A percentile compares a stretch with the other conserved stretches of the same genome.
phyloP scores from a whole-genome alignment of 2,329 filamentous ascomycete genomes.

The Fusarium solani-melongenae region DNA sequence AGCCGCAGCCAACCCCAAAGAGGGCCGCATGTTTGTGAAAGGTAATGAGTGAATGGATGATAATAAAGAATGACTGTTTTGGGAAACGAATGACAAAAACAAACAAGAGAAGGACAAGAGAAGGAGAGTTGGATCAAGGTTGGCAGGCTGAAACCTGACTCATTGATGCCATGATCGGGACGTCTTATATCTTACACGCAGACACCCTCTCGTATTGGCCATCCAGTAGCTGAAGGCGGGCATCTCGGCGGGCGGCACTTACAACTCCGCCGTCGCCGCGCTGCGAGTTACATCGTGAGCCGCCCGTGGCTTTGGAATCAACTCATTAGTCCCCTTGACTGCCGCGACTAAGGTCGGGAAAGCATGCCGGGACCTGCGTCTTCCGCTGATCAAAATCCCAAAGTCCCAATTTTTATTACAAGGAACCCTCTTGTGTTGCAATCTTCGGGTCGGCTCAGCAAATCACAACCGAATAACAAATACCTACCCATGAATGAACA shows the following conservation, averaged over 20 bases:
- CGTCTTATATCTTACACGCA: not conserved
- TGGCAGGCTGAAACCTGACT: not conserved
- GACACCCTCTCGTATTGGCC: not conserved
- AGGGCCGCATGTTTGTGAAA: not conserved
- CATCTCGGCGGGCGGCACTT: not conserved
- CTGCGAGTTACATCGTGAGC: not conserved
- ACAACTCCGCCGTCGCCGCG: not conserved
- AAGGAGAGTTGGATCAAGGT: not conserved
- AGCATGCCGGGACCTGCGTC: not conserved
- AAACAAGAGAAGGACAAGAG: not conserved
- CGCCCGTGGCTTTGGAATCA: not conserved
- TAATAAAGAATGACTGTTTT: not conserved
- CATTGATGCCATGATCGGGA: not conserved
- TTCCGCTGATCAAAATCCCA: not conserved
- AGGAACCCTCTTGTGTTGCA: not conserved
- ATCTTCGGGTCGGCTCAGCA: not conserved
- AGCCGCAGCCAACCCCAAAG: not conserved
- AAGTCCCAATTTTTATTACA: not conserved
- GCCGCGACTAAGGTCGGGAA: not conserved
- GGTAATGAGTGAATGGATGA: not conserved
- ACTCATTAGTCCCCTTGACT: not conserved
- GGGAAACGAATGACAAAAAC: not conserved
- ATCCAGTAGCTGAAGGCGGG: not conserved
- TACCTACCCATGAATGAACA: not conserved
- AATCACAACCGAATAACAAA: not conserved